Conservation (phyloP, 2,329 filamentous ascomycete species). For the Trichoderma pleuroti region DNA sequence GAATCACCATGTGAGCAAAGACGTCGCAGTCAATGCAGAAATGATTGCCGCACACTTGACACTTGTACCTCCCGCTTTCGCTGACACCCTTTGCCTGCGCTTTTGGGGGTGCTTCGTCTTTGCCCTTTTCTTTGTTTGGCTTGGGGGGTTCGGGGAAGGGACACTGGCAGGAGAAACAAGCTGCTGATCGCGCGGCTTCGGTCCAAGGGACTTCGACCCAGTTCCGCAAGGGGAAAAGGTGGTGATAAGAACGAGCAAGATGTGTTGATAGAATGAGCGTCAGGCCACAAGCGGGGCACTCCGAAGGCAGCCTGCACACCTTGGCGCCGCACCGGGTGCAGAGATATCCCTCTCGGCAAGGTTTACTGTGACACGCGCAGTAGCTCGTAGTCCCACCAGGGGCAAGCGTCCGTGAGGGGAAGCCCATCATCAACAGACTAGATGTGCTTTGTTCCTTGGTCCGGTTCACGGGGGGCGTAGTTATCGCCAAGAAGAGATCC, state of each 20-base stretch:
- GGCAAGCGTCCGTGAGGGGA: constrained; percentile 80
- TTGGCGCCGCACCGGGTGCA: constrained; percentile 87
- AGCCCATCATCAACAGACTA: constrained; percentile 93
- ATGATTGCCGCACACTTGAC: constrained; percentile 79
- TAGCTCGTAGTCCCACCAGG: constrained; percentile 62
- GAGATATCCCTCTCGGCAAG: constrained; percentile 78
- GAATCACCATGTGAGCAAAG: constrained; percentile 87
- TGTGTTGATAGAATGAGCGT: constrained; percentile 94
- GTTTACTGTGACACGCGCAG: constrained; percentile 86
- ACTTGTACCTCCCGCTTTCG: constrained; percentile 85
- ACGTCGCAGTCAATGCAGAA: constrained; percentile 99
- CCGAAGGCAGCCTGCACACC: constrained; percentile 84
- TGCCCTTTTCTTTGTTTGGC: constrained; percentile 14
- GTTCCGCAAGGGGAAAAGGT: constrained; percentile 84
- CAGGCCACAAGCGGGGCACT: constrained; percentile 86
- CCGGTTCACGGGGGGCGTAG: constrained; percentile 82
- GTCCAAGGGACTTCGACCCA: constrained; percentile 89
- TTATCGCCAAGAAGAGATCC: constrained; percentile 83
- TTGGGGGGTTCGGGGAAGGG: constrained; percentile 57
- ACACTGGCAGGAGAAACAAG: constrained; percentile 76
- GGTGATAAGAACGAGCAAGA: constrained; percentile 87
- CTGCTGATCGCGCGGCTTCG: constrained; percentile 56
- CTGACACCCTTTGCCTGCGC: constrained; percentile 61
- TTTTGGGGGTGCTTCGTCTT: constrained; percentile 24
- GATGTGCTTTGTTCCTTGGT: constrained; percentile 56